phyloP scores from a whole-genome alignment of 257 asterid species.

The Rehmannia glutinosa region DNA sequence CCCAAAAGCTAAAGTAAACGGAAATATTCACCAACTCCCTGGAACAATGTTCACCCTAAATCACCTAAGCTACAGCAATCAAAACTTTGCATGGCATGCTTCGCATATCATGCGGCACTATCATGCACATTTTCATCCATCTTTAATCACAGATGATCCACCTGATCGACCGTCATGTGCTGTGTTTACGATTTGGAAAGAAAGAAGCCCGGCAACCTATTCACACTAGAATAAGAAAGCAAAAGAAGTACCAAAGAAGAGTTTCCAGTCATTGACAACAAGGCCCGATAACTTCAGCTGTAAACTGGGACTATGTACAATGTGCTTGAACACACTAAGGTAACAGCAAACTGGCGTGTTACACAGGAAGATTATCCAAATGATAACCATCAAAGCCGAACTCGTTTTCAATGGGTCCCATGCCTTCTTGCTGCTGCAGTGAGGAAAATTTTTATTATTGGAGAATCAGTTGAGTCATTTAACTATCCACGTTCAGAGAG shows the following conservation, averaged over 20 bases:
- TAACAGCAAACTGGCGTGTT: constrained; percentile 4
- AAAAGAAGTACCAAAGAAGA: no score
- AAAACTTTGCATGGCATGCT: constrained; percentile 34
- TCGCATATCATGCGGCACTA: constrained; percentile 20
- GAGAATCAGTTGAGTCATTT: no score
- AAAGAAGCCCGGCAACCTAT: not conserved
- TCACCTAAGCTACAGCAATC: constrained; percentile 40
- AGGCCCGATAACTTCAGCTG: constrained; percentile 18
- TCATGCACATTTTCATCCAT: constrained; percentile 25
- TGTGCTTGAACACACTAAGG: constrained; percentile 13
- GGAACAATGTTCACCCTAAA: constrained; percentile 18
- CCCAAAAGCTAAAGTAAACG: constrained; percentile 17
- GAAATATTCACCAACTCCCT: not conserved
- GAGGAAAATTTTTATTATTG: not conserved
- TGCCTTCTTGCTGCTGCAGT: constrained; percentile 50
- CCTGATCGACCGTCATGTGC: no score
- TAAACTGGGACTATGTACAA: constrained; percentile 38
- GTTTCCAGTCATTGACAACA: constrained; percentile 9
- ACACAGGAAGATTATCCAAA: constrained; percentile 70
- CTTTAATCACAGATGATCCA: constrained; percentile 14
- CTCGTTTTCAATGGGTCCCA: constrained; percentile 56
- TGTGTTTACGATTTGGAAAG: not conserved
- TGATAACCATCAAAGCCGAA: constrained; percentile 63
- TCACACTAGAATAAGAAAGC: not conserved
- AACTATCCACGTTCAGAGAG: no score